Evolutionary conservation across 202 grass and related monocot species (phyloP).

Genomic region (Setaria viridis): DNA sequence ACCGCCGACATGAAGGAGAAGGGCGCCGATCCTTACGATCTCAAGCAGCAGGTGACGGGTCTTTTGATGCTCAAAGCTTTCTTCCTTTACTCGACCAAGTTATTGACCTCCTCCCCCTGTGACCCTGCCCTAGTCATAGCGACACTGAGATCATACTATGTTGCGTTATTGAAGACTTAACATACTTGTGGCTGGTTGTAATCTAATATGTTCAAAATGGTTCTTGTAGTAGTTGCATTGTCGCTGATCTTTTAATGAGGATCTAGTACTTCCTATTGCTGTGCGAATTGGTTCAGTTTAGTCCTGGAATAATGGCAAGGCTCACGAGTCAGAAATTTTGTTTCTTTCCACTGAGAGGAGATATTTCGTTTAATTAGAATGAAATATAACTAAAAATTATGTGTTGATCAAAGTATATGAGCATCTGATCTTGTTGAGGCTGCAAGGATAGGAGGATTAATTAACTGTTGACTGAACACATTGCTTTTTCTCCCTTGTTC

Average conservation of each 20-base stretch:
- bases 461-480: not conserved
- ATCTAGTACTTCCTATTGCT: too few species aligned
- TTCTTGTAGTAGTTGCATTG: too few species aligned
- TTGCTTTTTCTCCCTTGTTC: not conserved
- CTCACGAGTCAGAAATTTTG: not conserved
- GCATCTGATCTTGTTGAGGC: not conserved
- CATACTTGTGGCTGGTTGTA: too few species aligned
- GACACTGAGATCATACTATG: not conserved
- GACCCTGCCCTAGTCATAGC: not conserved
- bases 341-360: not conserved
- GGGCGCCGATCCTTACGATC: conserved; percentile 79
- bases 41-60: conserved; percentile 76
- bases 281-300: too few species aligned
- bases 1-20: conserved; percentile 84
- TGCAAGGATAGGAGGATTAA: not conserved
- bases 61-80: not conserved
- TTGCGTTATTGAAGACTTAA: not conserved
- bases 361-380: not conserved
- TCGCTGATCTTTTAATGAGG: too few species aligned
- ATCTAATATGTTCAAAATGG: too few species aligned
- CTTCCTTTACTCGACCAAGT: not conserved
- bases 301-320: too few species aligned
- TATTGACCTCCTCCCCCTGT: not conserved
- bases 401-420: not conserved
- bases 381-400: not conserved